phyloP scores from a whole-genome alignment of 2,329 filamentous ascomycete genomes.

The Aspergillus fructus region DNA sequence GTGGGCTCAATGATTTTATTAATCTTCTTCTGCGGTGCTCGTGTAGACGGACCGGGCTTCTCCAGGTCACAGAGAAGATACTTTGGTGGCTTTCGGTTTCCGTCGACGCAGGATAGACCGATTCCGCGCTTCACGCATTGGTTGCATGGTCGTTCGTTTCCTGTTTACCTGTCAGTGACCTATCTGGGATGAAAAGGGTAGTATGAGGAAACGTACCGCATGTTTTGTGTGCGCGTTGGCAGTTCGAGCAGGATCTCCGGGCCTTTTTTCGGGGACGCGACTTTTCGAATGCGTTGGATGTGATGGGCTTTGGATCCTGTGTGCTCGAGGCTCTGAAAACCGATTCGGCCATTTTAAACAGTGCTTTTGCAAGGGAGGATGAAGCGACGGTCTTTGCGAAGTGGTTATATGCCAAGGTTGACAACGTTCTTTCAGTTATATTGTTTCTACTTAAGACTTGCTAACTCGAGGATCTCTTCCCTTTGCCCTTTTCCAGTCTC shows the following conservation, averaged over 20 bases:
- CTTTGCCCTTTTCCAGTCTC: neutral
- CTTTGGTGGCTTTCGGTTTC: neutral
- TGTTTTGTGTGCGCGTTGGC: neutral
- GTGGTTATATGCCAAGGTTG: neutral
- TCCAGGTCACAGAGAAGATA: neutral
- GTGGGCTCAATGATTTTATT: too few species aligned
- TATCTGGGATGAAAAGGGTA: neutral
- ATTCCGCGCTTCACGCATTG: neutral
- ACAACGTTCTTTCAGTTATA: too few species aligned
- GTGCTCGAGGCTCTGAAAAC: neutral
- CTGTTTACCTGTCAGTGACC: neutral
- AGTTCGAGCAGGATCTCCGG: neutral
- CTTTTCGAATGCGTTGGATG: neutral
- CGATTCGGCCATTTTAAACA: neutral
- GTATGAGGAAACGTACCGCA: neutral
- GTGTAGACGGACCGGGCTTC: neutral
- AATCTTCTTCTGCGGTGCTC: neutral
- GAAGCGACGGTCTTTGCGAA: neutral
- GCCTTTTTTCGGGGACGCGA: neutral
- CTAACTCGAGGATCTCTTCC: neutral
- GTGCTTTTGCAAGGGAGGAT: neutral
- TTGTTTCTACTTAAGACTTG: neutral
- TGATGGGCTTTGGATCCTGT: neutral
- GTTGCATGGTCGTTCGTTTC: neutral
- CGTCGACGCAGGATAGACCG: neutral